Percentiles rank a stretch among this genome's conserved stretches.
Evolutionary conservation across 768 basidiomycete genomes (phyloP).

Genomic region (Butyriboletus loyo): DNA sequence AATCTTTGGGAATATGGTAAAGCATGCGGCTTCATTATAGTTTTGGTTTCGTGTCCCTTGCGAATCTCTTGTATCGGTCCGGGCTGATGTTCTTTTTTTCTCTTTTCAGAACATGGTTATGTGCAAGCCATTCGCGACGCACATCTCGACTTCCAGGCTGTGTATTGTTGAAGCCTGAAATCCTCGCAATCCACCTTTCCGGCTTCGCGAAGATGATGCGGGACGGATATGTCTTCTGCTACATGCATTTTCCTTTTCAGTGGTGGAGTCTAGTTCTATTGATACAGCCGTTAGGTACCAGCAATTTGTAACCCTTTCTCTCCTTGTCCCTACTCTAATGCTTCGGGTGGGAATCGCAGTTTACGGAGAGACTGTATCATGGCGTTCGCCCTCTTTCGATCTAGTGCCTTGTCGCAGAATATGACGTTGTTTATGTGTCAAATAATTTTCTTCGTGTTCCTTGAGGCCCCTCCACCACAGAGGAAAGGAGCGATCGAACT

Average conservation of each 20-base stretch:
- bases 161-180: constrained; percentile 29
- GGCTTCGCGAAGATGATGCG: not conserved
- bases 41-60: not conserved
- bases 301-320: not conserved
- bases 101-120: constrained; percentile 55
- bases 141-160: constrained; percentile 33
- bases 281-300: not conserved
- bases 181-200: not conserved
- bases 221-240: not conserved
- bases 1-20: constrained; percentile 68
- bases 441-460: not conserved
- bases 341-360: too few relatives aligned
- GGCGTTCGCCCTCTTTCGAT: not conserved
- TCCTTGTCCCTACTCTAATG: not conserved
- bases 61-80: not conserved
- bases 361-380: not conserved
- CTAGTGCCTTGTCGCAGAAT: not conserved
- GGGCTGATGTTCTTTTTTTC: not conserved
- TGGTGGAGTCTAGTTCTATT: not conserved
- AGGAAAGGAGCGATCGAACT: too few relatives aligned
- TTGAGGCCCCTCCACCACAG: not conserved
- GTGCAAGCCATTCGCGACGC: constrained; percentile 51
- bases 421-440: not conserved
- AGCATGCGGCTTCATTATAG: constrained; percentile 4
- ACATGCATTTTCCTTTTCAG: not conserved